phyloP scores from a whole-genome alignment of 2,329 filamentous ascomycete species.

The Huntiella moniliformis region DNA sequence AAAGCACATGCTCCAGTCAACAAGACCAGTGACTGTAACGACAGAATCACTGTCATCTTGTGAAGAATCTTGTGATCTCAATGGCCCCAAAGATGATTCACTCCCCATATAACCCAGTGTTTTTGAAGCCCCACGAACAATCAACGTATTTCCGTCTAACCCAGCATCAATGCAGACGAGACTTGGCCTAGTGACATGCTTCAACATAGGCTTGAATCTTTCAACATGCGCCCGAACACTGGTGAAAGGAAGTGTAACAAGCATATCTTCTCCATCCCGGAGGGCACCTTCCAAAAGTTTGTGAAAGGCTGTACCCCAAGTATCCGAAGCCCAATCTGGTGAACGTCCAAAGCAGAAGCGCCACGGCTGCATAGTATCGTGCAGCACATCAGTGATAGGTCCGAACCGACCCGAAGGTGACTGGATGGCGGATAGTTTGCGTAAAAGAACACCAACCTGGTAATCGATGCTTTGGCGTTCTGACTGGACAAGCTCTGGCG shows the following conservation, averaged over 20 bases:
- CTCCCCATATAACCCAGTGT: background rate
- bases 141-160: slow-evolving; percentile 31
- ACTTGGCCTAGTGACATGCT: slow-evolving; percentile 31
- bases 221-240: slow-evolving; percentile 33
- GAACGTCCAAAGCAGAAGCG: slow-evolving; percentile 5
- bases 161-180: slow-evolving; percentile 36
- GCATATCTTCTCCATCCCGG: slow-evolving; percentile 41
- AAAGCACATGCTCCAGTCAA: slow-evolving; percentile 38
- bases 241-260: slow-evolving; percentile 37
- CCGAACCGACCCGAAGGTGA: slow-evolving; percentile 33
- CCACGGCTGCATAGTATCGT: slow-evolving; percentile 6
- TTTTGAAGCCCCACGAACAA: slow-evolving; percentile 14
- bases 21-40: slow-evolving; percentile 29
- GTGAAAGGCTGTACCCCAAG: slow-evolving; percentile 40
- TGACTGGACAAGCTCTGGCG: slow-evolving; percentile 17
- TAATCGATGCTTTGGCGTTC: slow-evolving; percentile 25
- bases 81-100: background rate
- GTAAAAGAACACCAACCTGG: slow-evolving; percentile 28
- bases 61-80: background rate
- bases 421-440: slow-evolving; percentile 24
- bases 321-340: slow-evolving; percentile 15
- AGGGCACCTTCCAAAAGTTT: slow-evolving; percentile 35
- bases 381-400: slow-evolving; percentile 14
- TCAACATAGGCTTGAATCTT: slow-evolving; percentile 29
- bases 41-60: background rate